phyloP scores from a whole-genome alignment of 352 stramenopile genomes.

The Pseudoperonospora humuli region DNA sequence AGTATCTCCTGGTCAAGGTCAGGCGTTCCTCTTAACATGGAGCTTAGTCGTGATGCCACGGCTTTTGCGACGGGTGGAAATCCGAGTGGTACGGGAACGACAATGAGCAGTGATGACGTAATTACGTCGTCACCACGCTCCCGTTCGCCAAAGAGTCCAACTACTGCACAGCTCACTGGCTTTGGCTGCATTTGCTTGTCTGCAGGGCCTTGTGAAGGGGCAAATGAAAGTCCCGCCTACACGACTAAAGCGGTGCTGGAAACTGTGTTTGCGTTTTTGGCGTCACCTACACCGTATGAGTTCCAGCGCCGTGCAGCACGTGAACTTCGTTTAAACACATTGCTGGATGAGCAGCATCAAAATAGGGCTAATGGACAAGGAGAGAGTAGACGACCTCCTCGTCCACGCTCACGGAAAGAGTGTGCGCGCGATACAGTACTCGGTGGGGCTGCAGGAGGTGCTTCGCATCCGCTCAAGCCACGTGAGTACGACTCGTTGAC shows the following conservation, averaged over 20 bases:
- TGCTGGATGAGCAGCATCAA: slow-evolving; percentile 33
- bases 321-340: slow-evolving; percentile 40
- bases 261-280: slow-evolving; percentile 78
- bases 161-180: slow-evolving; percentile 25
- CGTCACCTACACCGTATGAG: slow-evolving; percentile 65
- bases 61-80: slow-evolving; percentile 11
- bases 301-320: slow-evolving; percentile 54
- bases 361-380: slow-evolving; percentile 2
- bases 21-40: slow-evolving; percentile 51
- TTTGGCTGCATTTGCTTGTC: slow-evolving; percentile 78
- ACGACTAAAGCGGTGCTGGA: slow-evolving; percentile 66
- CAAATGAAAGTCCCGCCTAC: slow-evolving; percentile 52
- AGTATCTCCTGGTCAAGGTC: slow-evolving; percentile 75
- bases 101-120: slow-evolving; percentile 15
- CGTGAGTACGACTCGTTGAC: slow-evolving; percentile 50
- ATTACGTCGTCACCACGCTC: slow-evolving; percentile 19
- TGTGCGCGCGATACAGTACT: slow-evolving; percentile 20
- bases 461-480: slow-evolving; percentile 20
- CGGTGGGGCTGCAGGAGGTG: slow-evolving; percentile 11
- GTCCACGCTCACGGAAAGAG: slow-evolving; percentile 7
- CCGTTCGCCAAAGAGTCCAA: slow-evolving; percentile 25
- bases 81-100: slow-evolving; percentile 8
- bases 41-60: slow-evolving; percentile 32
- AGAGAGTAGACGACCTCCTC: slow-evolving; percentile 5
- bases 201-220: slow-evolving; percentile 46